These are phyloP conservation scores for Daldinia vernicosa DNA, from an alignment of 495 filamentous ascomycete species.

Conservation along the genomic window DNA sequence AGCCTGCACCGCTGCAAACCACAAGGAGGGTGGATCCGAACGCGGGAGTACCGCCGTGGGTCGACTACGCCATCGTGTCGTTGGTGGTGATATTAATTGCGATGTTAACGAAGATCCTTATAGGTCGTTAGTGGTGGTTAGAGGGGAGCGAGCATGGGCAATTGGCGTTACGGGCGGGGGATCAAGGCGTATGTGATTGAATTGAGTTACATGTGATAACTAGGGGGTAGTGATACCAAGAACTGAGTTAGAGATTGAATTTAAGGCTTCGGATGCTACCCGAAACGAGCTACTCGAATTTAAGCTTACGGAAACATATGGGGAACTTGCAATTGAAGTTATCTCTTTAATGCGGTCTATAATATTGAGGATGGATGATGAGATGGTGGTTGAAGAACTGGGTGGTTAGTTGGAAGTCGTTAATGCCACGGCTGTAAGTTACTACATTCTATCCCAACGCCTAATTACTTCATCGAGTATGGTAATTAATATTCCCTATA, in stretches of 20 bases:
- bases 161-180: slow-evolving; percentile 22
- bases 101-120: slow-evolving; percentile 57
- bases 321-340: too few relatives aligned
- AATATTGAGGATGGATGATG: background rate
- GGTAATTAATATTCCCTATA: too few relatives aligned
- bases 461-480: too few relatives aligned
- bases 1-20: slow-evolving; percentile 2
- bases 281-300: background rate
- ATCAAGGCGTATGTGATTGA: slow-evolving; percentile 9
- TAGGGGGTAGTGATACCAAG: slow-evolving; percentile 28
- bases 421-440: background rate
- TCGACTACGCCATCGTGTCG: slow-evolving; percentile 67
- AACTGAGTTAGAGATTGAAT: slow-evolving; percentile 15
- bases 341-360: too few relatives aligned
- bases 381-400: background rate
- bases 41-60: slow-evolving; percentile 63
- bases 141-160: slow-evolving; percentile 4
- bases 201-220: background rate
- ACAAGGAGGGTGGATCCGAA: slow-evolving; percentile 38
- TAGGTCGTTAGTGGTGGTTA: slow-evolving; percentile 15
- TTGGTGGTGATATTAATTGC: slow-evolving; percentile 61
- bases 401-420: background rate
- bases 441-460: background rate
- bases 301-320: background rate
- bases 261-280: slow-evolving; percentile 5